Percentiles rank a stretch among this genome's conserved stretches.
Evolutionary conservation across 176 grass and related monocot genomes (phyloP).

Genomic region (Rhipidocladum racemiflorum): DNA sequence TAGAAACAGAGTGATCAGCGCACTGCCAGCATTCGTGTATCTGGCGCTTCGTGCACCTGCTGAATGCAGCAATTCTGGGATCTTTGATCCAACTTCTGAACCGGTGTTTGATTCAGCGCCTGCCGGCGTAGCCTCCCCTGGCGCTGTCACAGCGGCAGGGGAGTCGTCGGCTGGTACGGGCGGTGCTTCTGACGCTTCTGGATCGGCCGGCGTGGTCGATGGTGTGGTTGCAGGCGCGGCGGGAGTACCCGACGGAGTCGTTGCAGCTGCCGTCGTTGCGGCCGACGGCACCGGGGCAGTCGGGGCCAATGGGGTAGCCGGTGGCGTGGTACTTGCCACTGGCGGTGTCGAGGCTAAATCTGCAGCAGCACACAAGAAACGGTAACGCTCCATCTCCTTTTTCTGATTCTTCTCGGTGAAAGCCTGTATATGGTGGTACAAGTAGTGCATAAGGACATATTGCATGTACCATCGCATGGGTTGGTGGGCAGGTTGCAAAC

Average conservation of each 20-base stretch:
- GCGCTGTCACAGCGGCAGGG: not conserved
- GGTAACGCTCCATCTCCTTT: not conserved
- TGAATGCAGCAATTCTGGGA: slow-evolving; percentile 45
- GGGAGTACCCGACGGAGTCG: not conserved
- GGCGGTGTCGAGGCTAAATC: not conserved
- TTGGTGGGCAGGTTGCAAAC: slow-evolving; percentile 68
- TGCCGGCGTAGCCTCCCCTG: not conserved
- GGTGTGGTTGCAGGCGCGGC: slow-evolving; percentile 10
- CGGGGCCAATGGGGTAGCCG: slow-evolving; percentile 12
- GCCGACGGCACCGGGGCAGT: not conserved
- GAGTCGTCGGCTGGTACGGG: not conserved
- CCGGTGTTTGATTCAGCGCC: not conserved
- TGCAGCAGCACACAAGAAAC: slow-evolving; percentile 10
- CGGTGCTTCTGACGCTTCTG: not conserved
- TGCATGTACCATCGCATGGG: slow-evolving; percentile 64
- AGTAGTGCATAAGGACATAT: not conserved
- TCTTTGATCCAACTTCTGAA: slow-evolving; percentile 32
- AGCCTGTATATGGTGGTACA: not conserved
- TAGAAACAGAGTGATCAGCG: slow-evolving; percentile 25
- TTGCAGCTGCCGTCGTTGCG: not conserved
- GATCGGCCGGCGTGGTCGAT: not conserved
- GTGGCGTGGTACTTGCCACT: not conserved
- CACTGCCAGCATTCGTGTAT: not conserved
- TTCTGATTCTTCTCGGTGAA: not conserved
- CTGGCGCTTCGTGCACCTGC: slow-evolving; percentile 11